Conservation (phyloP, 441 rosid species). For the Erodium texanum region DNA sequence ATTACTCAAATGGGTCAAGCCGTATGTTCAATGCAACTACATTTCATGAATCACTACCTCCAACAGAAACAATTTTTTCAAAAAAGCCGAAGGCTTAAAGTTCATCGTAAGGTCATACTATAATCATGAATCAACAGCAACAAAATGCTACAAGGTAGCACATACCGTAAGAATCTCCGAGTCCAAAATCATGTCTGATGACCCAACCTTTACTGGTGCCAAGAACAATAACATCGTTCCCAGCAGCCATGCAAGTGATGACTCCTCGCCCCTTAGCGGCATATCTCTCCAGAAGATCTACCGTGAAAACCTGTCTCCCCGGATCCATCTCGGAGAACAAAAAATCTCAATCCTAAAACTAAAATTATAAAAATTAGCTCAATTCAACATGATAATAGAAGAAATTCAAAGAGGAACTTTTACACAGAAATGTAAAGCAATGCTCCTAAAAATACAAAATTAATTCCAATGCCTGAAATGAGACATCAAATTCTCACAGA, state of each 20-base stretch:
- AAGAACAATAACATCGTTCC: conserved; percentile 81
- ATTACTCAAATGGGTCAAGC: background rate
- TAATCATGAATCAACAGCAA: background rate
- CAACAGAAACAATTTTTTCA: background rate
- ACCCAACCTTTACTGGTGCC: conserved; percentile 98
- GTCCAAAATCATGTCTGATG: conserved; percentile 82
- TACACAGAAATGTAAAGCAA: conserved; percentile 5
- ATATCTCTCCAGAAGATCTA: conserved; percentile 81
- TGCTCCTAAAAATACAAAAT: background rate
- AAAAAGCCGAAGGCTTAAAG: background rate
- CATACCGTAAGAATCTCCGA: conserved; percentile 63
- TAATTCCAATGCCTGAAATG: background rate
- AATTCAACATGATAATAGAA: background rate
- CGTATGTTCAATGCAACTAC: background rate
- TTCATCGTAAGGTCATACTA: background rate
- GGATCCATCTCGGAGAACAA: conserved; percentile 46
- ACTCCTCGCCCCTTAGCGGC: conserved; percentile 86
- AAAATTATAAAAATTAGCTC: background rate
- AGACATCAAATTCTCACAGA: background rate
- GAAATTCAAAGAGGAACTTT: background rate
- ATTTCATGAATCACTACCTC: background rate
- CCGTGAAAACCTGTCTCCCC: conserved; percentile 75
- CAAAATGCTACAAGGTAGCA: background rate
- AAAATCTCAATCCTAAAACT: background rate
- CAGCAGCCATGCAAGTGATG: conserved; percentile 96